Conservation (phyloP, 225 moss, liverwort and hornwort species). For the Thuidium tamariscinum region DNA sequence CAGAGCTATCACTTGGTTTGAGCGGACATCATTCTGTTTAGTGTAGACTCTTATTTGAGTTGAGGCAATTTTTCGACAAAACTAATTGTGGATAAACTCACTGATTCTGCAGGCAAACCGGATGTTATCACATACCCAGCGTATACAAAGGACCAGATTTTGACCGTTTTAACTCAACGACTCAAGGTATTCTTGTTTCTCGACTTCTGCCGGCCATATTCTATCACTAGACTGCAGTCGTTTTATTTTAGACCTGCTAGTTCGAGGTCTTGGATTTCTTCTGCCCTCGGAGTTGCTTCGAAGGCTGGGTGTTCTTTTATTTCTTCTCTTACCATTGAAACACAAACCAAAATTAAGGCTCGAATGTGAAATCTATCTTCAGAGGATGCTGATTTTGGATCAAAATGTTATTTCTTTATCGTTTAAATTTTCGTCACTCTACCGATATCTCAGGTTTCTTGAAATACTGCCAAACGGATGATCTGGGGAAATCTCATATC, state of each 20-base stretch:
- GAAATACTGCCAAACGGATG: neutral
- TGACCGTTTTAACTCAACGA: slow-evolving; percentile 59
- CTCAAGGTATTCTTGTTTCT: slow-evolving; percentile 29
- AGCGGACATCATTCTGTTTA: neutral
- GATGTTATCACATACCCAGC: slow-evolving; percentile 85
- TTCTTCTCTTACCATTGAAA: neutral
- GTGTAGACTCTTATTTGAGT: neutral
- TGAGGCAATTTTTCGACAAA: neutral
- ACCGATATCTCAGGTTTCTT: neutral
- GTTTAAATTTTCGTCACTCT: neutral
- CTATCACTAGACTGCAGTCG: neutral
- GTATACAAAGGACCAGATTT: slow-evolving; percentile 83
- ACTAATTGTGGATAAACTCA: neutral
- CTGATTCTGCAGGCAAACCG: slow-evolving; percentile 52
- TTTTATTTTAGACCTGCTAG: neutral
- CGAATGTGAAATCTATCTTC: neutral
- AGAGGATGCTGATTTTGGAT: neutral
- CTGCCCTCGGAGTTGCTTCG: neutral
- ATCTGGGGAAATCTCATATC: neutral
- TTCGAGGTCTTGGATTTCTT: neutral
- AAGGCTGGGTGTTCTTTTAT: neutral
- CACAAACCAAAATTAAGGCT: neutral
- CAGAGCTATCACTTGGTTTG: neutral
- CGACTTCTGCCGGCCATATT: neutral
- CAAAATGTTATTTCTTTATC: neutral